Percentiles rank a stretch among this genome's conserved stretches.
Conservation (phyloP, 2,329 filamentous ascomycete genomes). For the Monosporascus cannonballus region DNA sequence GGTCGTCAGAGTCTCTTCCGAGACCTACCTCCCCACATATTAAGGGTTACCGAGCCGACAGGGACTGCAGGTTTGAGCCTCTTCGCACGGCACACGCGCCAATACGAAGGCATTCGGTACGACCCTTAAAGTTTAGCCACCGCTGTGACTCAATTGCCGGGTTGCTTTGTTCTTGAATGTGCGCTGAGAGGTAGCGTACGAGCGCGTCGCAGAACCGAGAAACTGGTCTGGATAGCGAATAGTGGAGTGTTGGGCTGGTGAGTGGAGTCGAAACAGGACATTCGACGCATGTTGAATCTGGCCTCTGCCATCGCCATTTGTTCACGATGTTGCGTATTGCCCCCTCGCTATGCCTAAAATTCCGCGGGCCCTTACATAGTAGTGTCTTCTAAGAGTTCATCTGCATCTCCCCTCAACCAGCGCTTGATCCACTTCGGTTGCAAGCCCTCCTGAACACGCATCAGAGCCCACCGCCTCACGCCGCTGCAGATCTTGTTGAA, state of each 20-base stretch:
- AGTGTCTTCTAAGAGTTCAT: background rate
- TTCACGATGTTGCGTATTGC: conserved; percentile 5
- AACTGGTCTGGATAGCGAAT: conserved; percentile 3
- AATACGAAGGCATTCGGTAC: no score
- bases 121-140: background rate
- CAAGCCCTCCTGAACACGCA: conserved; percentile 2
- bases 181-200: conserved; percentile 4
- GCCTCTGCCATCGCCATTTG: conserved; percentile 3
- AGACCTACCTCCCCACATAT: no score
- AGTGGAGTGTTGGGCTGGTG: conserved; percentile 1
- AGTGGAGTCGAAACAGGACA: conserved; percentile 3
- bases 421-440: conserved; percentile 3
- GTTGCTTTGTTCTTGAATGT: background rate
- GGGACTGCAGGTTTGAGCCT: no score
- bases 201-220: conserved; percentile 3
- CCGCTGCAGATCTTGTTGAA: conserved; percentile 3
- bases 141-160: background rate
- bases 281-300: conserved; percentile 5
- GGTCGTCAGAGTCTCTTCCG: no score
- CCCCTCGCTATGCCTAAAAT: conserved; percentile 3
- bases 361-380: background rate
- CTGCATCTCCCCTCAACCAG: background rate
- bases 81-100: no score
- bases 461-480: conserved; percentile 3
- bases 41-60: no score